phyloP scores from a whole-genome alignment of 768 basidiomycete genomes.

The Daedaleopsis nitida region DNA sequence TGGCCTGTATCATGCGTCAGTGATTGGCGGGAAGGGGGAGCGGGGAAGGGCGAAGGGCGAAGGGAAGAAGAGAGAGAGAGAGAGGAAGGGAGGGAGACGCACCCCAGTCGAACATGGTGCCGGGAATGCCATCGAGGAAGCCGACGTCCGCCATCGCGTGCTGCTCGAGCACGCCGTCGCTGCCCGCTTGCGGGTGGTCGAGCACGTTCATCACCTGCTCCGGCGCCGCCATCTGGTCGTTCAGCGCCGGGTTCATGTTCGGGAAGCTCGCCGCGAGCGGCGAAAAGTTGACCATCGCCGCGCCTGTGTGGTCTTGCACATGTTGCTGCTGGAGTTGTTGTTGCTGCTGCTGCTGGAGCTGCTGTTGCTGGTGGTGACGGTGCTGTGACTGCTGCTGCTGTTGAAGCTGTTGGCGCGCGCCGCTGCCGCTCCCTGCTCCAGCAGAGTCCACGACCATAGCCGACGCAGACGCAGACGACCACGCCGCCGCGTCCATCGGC shows the following conservation, averaged over 20 bases:
- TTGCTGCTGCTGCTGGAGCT: not conserved
- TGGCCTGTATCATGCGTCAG: constrained; percentile 49
- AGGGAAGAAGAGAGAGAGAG: not conserved
- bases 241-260: constrained; percentile 81
- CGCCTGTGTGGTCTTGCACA: constrained; percentile 6
- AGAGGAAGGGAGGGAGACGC: constrained; percentile 25
- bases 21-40: not conserved
- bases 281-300: constrained; percentile 54
- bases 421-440: constrained; percentile 1
- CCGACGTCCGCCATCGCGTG: constrained; percentile 67
- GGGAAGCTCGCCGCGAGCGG: constrained; percentile 43
- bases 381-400: constrained; percentile 6
- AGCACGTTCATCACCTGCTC: constrained; percentile 76
- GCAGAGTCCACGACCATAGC: constrained; percentile 6
- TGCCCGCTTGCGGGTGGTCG: constrained; percentile 58
- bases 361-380: constrained; percentile 12
- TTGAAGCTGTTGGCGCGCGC: not conserved
- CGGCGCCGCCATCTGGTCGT: constrained; percentile 41
- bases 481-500: constrained; percentile 9
- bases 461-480: constrained; percentile 9
- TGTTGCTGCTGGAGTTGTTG: constrained; percentile 14
- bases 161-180: constrained; percentile 53
- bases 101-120: constrained; percentile 90
- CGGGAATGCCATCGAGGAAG: constrained; percentile 78
- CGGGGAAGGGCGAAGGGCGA: constrained; percentile 3